Evolutionary conservation across 2,329 filamentous ascomycete species (phyloP).

Genomic region (Macrophomina phaseolina): DNA sequence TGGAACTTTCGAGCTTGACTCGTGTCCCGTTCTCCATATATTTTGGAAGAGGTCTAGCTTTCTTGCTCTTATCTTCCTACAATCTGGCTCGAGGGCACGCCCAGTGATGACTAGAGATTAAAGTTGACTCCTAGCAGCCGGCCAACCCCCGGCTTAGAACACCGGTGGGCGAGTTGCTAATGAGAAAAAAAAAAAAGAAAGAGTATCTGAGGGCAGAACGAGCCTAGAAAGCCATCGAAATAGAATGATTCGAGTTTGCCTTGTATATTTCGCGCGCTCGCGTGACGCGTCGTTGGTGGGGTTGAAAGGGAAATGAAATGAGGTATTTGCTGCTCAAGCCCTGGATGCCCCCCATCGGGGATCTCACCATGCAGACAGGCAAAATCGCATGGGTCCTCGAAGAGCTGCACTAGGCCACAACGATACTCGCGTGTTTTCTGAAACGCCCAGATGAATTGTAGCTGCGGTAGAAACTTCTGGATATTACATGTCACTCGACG

Average conservation of each 20-base stretch:
- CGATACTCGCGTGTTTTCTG: too few relatives aligned
- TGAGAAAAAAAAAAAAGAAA: not conserved
- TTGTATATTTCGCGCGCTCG: not conserved
- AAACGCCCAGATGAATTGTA: too few relatives aligned
- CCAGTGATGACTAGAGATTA: slow-evolving; percentile 18
- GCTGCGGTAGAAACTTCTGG: too few relatives aligned
- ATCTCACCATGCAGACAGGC: too few relatives aligned
- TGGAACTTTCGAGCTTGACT: not conserved
- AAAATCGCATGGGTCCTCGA: too few relatives aligned
- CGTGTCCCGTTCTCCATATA: not conserved
- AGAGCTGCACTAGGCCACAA: too few relatives aligned
- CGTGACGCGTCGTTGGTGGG: not conserved
- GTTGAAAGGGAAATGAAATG: not conserved
- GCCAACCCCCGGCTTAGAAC: not conserved
- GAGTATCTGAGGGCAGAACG: slow-evolving; percentile 4
- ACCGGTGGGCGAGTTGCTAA: not conserved
- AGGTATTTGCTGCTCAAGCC: not conserved
- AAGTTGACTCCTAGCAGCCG: slow-evolving; percentile 10
- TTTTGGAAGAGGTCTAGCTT: not conserved
- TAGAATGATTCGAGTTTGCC: not conserved
- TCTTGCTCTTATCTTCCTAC: not conserved
- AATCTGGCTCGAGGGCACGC: slow-evolving; percentile 1
- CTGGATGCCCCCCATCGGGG: too few relatives aligned
- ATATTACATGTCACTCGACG: too few relatives aligned
- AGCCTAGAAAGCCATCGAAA: not conserved